phyloP scores from a whole-genome alignment of 306 rosid species.

The Cucurbita ficifolia region DNA sequence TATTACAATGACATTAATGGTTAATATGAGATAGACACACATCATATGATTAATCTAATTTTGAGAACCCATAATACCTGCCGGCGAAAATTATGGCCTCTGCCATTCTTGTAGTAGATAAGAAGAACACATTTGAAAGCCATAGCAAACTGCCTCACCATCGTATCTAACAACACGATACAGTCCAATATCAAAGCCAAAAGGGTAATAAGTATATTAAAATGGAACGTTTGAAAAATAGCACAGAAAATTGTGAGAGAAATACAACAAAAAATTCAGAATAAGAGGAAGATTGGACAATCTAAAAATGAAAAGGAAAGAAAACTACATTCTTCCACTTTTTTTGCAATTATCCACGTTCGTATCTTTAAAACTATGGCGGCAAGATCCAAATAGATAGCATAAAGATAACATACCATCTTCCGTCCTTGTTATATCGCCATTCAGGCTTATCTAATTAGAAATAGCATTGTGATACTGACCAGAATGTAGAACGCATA shows the following conservation, averaged over 20 bases:
- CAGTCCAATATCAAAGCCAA: not conserved
- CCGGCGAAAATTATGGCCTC: conserved; percentile 65
- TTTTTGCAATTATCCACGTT: not conserved
- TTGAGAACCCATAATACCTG: conserved; percentile 32
- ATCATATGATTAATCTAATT: not conserved
- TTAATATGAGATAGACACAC: not conserved
- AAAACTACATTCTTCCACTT: too few species aligned
- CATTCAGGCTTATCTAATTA: not conserved
- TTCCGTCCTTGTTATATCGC: not conserved
- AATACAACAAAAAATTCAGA: not conserved
- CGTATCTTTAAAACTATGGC: not conserved
- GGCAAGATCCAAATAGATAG: not conserved
- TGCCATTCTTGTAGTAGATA: conserved; percentile 58
- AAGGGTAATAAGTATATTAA: not conserved
- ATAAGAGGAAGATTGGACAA: not conserved
- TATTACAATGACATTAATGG: conserved; percentile 2
- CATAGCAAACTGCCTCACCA: conserved; percentile 73
- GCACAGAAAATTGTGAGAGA: not conserved
- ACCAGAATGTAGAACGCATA: not conserved
- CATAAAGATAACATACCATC: not conserved
- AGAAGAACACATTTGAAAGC: conserved; percentile 78
- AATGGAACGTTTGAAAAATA: not conserved
- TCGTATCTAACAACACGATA: conserved; percentile 43
- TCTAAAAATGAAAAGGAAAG: not conserved
- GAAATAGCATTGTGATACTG: not conserved